Evolutionary conservation across 2,329 filamentous ascomycete genomes (phyloP), one percentile per base, ranked within the genome.

Genomic region (Sarocladium kiliense): DNA sequence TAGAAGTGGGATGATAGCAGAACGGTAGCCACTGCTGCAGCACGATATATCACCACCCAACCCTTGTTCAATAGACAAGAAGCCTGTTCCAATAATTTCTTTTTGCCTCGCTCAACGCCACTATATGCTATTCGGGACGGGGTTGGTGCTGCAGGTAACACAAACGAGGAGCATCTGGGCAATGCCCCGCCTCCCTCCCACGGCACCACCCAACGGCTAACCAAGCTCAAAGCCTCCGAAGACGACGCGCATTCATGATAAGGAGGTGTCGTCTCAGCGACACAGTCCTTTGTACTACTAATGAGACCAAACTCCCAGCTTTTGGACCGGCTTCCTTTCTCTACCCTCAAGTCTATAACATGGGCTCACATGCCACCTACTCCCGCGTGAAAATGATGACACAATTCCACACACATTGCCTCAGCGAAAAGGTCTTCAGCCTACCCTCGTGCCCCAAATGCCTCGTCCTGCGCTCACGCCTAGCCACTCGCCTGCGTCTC

Each of bases 381-480:
- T 12, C n/a, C 7, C 23, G 23, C 44, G 16, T 47, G 25, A 6
- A 6, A 27, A 47, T n/a, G 23, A 47, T 14, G 44, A 47, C 23
- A 47, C 21, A 18, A 30, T 27, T 47, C n/a, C 23, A n/a, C 25
- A 27, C 6, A 47, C 44, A 47, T 44, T 14, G 18, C 3, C 23
- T 16, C 23, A 16, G 25, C 4, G 3, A 16, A 14, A n/a, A 16
- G 12, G n/a, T 34, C 14, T 21, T 51, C 47, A 53, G 7, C 23
- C 63, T 51, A 73, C 64, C 44, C 73, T 82, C 16, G 91, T 86
- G 25, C 89, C 89, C 89, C 89, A 94, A 32, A 94, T 82, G 4
- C 90, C 89, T 58, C 89, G 78, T 19, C 90, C 90, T 18, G 88
- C 89, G 63, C 86, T 87, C 2, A 94, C 87, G 44, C 90, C 90